Base-by-base conservation (phyloP, 257 asterid genomes). In the Capsicum pubescens region DNA sequence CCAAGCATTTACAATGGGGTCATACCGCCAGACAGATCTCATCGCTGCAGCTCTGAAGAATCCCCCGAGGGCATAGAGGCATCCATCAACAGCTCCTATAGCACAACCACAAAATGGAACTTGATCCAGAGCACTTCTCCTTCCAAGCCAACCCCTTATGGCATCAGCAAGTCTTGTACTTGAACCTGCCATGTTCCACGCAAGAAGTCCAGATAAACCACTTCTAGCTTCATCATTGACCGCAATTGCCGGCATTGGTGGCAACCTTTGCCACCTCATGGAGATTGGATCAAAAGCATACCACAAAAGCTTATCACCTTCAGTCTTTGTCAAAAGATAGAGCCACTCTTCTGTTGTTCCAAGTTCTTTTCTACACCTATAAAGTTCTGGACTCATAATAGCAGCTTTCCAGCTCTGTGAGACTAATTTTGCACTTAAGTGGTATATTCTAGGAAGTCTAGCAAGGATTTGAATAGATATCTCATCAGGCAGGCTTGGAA, bases 31-130 rank as follows among this genome's bases (percentile, higher is more conserved):
- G 68, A 92, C 94, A 3, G 88, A 77, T 42, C 78, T 91, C 91
- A 90, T 76, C 55, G 96, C 92, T 42, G 91, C 82, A 81, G 95
- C 91, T 87, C 90, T 89, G 85, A 89, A 86, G 87, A 95, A 93
- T 50, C 98, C 98, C n/a, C 98, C 98, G 10, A 95, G 66, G 19
- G 91, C 97, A 44, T 95, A 95, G 50, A 95, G 94, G 88, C 91
- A 89, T 74, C 97, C 98, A 83, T 89, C 91, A 14, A 95, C 91
- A 17, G 97, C 92, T 88, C 96, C 98, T 7, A 92, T 85, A 44
- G 98, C 91, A 89, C 98, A 91, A 57, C 98, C 99, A 87, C 98
- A 93, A 83, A 88, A 95, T 5, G 94, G 95, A 69, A 93, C 91
- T 79, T 91, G 94, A 83, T 91, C 95, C 82, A 91, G 70, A 19